phyloP scores from a whole-genome alignment of 139 green algal species.

The Mesotaenium endlicherianum region DNA sequence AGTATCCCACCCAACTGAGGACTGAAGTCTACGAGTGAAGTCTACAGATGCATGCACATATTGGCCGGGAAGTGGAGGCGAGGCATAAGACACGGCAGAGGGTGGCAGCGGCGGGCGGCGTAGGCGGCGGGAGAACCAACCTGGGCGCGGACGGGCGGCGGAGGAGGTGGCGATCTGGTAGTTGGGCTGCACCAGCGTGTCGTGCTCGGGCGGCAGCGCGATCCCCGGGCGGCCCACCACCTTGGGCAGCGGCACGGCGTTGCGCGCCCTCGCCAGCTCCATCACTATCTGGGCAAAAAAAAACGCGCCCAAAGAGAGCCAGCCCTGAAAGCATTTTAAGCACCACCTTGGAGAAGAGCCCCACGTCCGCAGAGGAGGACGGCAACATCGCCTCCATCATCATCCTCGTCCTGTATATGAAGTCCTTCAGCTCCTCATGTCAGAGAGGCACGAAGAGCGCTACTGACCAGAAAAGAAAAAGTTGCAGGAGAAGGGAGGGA shows the following conservation, averaged over 20 bases:
- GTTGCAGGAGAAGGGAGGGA: no score
- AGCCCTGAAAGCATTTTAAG: not conserved
- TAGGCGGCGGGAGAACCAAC: no score
- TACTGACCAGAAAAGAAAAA: no score
- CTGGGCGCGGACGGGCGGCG: no score
- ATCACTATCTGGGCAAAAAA: constrained; percentile 31
- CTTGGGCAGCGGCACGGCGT: constrained; percentile 34
- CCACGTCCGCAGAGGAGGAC: not conserved
- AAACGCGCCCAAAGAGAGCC: constrained; percentile 10
- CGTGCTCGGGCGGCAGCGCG: constrained; percentile 14
- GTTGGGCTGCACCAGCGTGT: constrained; percentile 30
- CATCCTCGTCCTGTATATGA: not conserved
- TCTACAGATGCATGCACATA: no score
- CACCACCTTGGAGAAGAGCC: not conserved
- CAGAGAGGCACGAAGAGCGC: no score
- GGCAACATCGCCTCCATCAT: not conserved
- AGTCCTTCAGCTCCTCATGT: no score
- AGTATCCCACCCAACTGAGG: no score
- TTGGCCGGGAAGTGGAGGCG: no score
- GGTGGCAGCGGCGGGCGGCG: no score
- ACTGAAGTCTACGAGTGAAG: no score
- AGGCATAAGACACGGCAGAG: no score
- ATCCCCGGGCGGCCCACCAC: not conserved
- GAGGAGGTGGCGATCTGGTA: not conserved
- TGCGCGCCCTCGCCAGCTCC: constrained; percentile 29